A percentile compares a stretch with the other conserved stretches of the same genome.
Evolutionary conservation across 257 asterid genomes (phyloP).

Genomic region (Gentiana dahurica): DNA sequence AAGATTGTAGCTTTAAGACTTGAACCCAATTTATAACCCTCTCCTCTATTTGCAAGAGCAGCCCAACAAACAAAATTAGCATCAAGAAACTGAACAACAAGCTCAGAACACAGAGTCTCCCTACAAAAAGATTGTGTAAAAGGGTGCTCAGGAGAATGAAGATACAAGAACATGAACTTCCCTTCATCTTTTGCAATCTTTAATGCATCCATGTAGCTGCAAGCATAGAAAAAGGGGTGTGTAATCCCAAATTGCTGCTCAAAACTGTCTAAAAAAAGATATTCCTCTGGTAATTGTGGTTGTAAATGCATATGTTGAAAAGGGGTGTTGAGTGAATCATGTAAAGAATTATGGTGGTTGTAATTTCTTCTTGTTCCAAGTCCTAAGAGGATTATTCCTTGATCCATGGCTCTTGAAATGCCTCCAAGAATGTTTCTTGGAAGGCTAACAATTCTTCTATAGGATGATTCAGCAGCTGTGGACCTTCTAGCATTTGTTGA

Average conservation of each 20-base stretch:
- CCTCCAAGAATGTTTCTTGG: constrained; percentile 56
- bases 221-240: constrained; percentile 81
- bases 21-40: constrained; percentile 50
- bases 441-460: constrained; percentile 46
- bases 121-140: constrained; percentile 58
- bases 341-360: constrained; percentile 12
- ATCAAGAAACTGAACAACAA: constrained; percentile 76
- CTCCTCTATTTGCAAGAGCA: constrained; percentile 47
- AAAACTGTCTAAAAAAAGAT: constrained; percentile 46
- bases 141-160: constrained; percentile 69
- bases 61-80: constrained; percentile 82
- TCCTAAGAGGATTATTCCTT: constrained; percentile 39
- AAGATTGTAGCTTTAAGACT: constrained; percentile 36
- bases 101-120: constrained; percentile 59
- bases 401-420: constrained; percentile 52
- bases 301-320: constrained; percentile 1
- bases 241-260: constrained; percentile 59
- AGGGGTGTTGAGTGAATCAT: no score
- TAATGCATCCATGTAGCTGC: constrained; percentile 46
- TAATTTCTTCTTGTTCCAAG: constrained; percentile 29
- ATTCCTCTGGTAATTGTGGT: constrained; percentile 34
- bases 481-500: constrained; percentile 36
- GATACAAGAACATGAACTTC: constrained; percentile 61
- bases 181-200: constrained; percentile 54
- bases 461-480: constrained; percentile 25